These are phyloP conservation scores for Trichosporon asahii DNA, from an alignment of 1,284 basidiomycete species.

Conservation along the genomic window DNA sequence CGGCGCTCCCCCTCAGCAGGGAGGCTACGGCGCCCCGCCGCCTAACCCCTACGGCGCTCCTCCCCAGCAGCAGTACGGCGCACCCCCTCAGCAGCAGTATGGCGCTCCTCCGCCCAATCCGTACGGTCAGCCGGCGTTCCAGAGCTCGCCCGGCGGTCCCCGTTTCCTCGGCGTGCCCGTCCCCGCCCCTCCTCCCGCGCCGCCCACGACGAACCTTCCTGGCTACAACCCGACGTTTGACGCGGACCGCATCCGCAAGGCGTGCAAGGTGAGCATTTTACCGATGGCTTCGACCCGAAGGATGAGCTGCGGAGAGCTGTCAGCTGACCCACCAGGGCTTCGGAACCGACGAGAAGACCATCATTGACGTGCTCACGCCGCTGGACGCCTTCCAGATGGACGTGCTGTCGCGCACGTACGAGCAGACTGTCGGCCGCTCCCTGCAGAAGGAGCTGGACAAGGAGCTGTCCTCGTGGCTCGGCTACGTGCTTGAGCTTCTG, in stretches of 20 bases:
- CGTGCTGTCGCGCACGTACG: conserved; percentile 45
- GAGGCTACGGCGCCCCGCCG: conserved; percentile 23
- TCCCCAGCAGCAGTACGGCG: conserved; percentile 23
- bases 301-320: background rate
- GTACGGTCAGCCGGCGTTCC: conserved; percentile 15
- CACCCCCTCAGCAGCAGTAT: conserved; percentile 21
- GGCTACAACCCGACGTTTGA: conserved; percentile 51
- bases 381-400: conserved; percentile 52
- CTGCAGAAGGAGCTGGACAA: conserved; percentile 50
- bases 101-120: conserved; percentile 21
- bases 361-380: conserved; percentile 47
- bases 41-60: conserved; percentile 19
- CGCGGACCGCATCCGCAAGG: conserved; percentile 49
- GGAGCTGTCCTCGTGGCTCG: conserved; percentile 50
- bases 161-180: conserved; percentile 45
- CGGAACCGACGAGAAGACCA: conserved; percentile 48
- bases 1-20: conserved; percentile 14
- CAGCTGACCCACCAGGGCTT: conserved; percentile 38
- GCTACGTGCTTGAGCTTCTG: conserved; percentile 48
- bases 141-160: conserved; percentile 25
- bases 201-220: conserved; percentile 36
- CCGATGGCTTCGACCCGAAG: too few relatives aligned
- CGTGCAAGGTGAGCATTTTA: conserved; percentile 45
- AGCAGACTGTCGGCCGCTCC: conserved; percentile 43
- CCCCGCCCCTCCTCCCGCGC: conserved; percentile 46